Percentiles rank a stretch among this genome's conserved stretches.
Evolutionary conservation across 768 basidiomycete species (phyloP).

Genomic region (Mycena crocata): DNA sequence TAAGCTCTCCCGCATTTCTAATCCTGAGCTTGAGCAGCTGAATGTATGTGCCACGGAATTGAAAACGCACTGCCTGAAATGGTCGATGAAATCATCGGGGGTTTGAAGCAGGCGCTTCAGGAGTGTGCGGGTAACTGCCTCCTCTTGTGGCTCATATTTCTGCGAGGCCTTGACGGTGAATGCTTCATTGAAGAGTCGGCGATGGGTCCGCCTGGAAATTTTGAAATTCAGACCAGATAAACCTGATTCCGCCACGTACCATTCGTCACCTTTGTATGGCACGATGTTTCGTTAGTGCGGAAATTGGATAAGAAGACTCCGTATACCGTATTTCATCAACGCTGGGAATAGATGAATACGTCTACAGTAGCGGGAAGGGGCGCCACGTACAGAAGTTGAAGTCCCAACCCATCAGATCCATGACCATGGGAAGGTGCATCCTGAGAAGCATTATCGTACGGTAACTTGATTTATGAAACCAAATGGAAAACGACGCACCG

Average conservation of each 20-base stretch:
- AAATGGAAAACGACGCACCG: conserved; percentile 40
- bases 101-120: conserved; percentile 23
- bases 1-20: conserved; percentile 42
- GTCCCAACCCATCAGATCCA: conserved; percentile 27
- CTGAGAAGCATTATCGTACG: conserved; percentile 4
- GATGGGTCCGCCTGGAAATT: conserved; percentile 17
- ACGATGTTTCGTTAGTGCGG: background rate
- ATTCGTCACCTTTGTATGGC: conserved; percentile 6
- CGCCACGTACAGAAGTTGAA: conserved; percentile 13
- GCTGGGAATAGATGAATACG: background rate
- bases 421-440: conserved; percentile 20
- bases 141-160: conserved; percentile 4
- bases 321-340: conserved; percentile 23
- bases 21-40: background rate
- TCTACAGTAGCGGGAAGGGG: background rate
- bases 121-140: conserved; percentile 22
- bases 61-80: conserved; percentile 16
- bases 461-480: background rate
- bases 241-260: background rate
- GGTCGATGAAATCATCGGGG: conserved; percentile 7
- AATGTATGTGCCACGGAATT: background rate
- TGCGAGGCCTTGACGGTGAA: background rate
- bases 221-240: background rate
- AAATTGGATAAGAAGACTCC: background rate
- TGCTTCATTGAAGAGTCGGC: conserved; percentile 17